Base-by-base conservation (phyloP, 139 green algal species). In the Closterium sp. region DNA sequence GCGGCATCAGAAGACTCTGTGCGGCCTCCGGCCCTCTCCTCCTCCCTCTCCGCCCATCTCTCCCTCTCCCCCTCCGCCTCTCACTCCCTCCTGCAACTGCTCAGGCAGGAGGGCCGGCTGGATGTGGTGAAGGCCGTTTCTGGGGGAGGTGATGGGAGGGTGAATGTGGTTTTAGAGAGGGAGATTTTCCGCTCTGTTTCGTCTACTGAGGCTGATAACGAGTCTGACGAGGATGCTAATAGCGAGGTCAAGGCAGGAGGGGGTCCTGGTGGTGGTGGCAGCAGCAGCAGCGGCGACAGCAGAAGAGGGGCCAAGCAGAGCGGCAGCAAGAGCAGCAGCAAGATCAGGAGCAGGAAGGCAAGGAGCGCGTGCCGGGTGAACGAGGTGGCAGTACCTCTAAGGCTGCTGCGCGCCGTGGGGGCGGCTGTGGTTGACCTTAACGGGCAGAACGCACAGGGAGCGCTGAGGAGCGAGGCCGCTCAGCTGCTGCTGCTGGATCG, bases 351-450 rank as follows among this genome's bases (percentile, higher is more conserved):
- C n/a, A 89, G 28, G 25, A 33, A 84, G 1, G 89, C 93, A 16
- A 92, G 93, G 33, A 97, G 94, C 91, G 92, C 95, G 34, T 97
- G 96, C 84, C 96, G 93, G 38, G 89, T 99, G 19, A 98, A 98
- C 87, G 96, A 96, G 12, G 89, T 33, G 19, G 35, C 95, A 2
- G 96, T 95, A 36, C 96, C 95, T 23, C 94, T 98, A 64, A 95
- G 97, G 1, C 92, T 97, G 89, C 93, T 98, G 95, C 94, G 96
- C 0, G 95, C 95, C 87, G 81, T 99, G 34, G 95, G 94, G 2
- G 87, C 34, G 0, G 23, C 95, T 84, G 94, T 99, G 81, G 96
- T 98, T 76, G 97, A 99, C 66, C 91, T 97, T 23, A 99, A 99
- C 92, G 97, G 96, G 0, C 97, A 99, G 4, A 93, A 88, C 4